phyloP scores from a whole-genome alignment of 805 yeast genomes.

The Candida cerambycidarum region DNA sequence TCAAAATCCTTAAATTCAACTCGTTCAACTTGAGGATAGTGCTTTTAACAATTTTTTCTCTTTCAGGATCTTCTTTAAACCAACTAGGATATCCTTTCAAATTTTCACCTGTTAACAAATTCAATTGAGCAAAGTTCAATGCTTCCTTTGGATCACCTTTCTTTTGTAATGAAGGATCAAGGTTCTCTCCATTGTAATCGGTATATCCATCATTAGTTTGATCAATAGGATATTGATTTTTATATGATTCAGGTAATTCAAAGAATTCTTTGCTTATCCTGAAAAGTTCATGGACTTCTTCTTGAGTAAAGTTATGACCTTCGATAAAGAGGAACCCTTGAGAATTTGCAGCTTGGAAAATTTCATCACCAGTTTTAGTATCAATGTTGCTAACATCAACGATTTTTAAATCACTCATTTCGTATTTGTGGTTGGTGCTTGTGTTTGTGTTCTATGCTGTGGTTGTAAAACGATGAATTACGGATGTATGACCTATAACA shows the following conservation, averaged over 20 bases:
- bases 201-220: conserved; percentile 63
- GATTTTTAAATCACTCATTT: conserved; percentile 34
- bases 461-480: too few relatives aligned
- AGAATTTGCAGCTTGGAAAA: conserved; percentile 58
- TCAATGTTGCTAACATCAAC: conserved; percentile 55
- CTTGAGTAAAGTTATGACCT: conserved; percentile 61
- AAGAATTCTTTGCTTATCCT: conserved; percentile 52
- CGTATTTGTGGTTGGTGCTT: background rate
- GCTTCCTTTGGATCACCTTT: conserved; percentile 68
- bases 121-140: conserved; percentile 60
- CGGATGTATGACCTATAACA: too few relatives aligned
- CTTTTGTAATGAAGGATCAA: conserved; percentile 34
- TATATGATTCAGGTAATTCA: conserved; percentile 50
- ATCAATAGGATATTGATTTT: conserved; percentile 50
- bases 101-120: conserved; percentile 47
- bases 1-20: conserved; percentile 50
- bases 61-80: conserved; percentile 42
- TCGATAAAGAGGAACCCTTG: conserved; percentile 68
- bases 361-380: conserved; percentile 45
- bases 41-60: conserved; percentile 39
- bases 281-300: conserved; percentile 54
- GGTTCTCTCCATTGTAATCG: conserved; percentile 52
- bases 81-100: conserved; percentile 48
- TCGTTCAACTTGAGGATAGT: conserved; percentile 46
- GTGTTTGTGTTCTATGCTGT: background rate